Conservation (phyloP, 2,329 filamentous ascomycete species). For the Diaporthe sp. region DNA sequence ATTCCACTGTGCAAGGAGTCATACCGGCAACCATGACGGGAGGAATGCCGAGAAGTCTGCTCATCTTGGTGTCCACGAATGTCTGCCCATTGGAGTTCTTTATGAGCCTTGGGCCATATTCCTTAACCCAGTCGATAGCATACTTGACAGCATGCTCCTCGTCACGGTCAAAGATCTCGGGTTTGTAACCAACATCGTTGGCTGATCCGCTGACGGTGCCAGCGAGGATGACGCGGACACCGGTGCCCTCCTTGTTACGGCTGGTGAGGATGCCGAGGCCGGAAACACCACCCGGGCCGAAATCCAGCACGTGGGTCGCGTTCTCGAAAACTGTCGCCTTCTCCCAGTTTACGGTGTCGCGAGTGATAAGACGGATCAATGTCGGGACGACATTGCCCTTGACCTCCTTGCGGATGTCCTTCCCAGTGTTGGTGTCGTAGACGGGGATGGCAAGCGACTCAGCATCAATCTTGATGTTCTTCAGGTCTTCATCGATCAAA, state of each 20-base stretch:
- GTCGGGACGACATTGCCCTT: constrained; percentile 86
- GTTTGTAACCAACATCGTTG: constrained; percentile 95
- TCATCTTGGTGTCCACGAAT: constrained; percentile 98
- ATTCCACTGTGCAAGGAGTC: constrained; percentile 90
- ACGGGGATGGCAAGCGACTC: constrained; percentile 85
- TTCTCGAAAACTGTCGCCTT: constrained; percentile 90
- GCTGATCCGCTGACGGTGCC: constrained; percentile 94
- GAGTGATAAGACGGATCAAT: constrained; percentile 92
- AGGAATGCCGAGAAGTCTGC: constrained; percentile 84
- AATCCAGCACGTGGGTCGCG: constrained; percentile 95
- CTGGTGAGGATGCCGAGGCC: constrained; percentile 96
- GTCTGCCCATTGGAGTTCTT: constrained; percentile 91
- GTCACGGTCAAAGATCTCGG: constrained; percentile 96
- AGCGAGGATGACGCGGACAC: constrained; percentile 94
- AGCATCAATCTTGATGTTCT: constrained; percentile 82
- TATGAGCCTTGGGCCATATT: constrained; percentile 92
- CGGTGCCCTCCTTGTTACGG: constrained; percentile 98
- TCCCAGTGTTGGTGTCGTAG: constrained; percentile 89
- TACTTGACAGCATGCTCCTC: constrained; percentile 95
- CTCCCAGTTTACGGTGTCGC: constrained; percentile 96
- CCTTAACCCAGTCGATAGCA: constrained; percentile 97
- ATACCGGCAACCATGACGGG: constrained; percentile 94
- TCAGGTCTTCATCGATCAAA: constrained; percentile 89
- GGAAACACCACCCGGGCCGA: constrained; percentile 96
- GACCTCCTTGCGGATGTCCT: constrained; percentile 81